These are phyloP conservation scores for Colletotrichum tanaceti DNA, from an alignment of 2,329 filamentous ascomycete genomes.

Conservation along the genomic window DNA sequence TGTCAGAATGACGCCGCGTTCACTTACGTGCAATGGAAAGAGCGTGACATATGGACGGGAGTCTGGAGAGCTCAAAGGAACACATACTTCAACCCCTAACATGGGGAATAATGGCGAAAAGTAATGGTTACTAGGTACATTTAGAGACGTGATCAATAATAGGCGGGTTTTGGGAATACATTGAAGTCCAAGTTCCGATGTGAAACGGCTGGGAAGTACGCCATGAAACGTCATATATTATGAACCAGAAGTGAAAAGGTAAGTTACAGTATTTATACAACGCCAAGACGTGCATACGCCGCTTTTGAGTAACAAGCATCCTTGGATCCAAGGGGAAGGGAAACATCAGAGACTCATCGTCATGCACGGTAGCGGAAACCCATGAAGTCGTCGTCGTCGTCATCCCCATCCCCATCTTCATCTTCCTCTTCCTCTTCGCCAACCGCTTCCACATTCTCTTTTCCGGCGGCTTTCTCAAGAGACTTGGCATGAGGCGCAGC, in stretches of 20 bases:
- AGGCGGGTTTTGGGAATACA: not conserved
- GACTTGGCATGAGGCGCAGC: constrained; percentile 38
- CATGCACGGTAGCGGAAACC: constrained; percentile 64
- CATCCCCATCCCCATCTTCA: constrained; percentile 61
- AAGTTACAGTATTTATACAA: constrained; percentile 38
- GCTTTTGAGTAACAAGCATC: not conserved
- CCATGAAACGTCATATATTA: constrained; percentile 19
- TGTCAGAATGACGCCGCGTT: not conserved
- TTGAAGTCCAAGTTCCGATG: not conserved
- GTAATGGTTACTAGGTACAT: constrained; percentile 28
- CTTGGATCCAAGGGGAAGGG: not conserved
- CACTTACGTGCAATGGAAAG: not conserved
- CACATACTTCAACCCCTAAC: not conserved
- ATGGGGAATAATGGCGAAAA: constrained; percentile 23
- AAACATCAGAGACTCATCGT: constrained; percentile 3
- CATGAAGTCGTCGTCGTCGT: constrained; percentile 69
- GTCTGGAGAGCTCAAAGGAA: not conserved
- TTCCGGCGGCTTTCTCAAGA: constrained; percentile 41
- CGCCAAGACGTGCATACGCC: constrained; percentile 17
- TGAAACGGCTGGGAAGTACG: not conserved
- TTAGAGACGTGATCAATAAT: constrained; percentile 7
- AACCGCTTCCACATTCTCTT: constrained; percentile 48
- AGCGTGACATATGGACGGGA: not conserved
- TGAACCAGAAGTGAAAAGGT: constrained; percentile 30
- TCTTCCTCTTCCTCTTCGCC: constrained; percentile 52